Conservation (phyloP, 73 alveolate genomes). For the Breviolum minutum region DNA sequence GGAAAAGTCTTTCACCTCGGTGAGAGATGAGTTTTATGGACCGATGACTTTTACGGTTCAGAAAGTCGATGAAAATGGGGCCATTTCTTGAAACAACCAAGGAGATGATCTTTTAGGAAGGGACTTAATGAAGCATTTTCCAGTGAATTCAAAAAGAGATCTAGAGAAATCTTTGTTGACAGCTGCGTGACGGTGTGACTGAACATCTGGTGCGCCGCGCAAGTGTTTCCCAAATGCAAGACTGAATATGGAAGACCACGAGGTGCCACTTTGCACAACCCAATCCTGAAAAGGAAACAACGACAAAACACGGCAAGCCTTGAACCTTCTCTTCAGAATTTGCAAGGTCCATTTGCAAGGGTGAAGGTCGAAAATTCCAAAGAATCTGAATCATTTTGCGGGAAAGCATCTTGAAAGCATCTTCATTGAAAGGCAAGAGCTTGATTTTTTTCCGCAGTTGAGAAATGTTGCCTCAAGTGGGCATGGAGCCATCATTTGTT, state of each 20-base stretch:
- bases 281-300: slow-evolving; percentile 96
- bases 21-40: too few species aligned
- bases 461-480: slow-evolving; percentile 26
- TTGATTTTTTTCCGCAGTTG: slow-evolving; percentile 85
- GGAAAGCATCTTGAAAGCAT: slow-evolving; percentile 98
- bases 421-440: slow-evolving; percentile 96
- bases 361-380: neutral
- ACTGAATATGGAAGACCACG: slow-evolving; percentile 98
- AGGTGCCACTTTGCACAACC: slow-evolving; percentile 99
- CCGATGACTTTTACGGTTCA: too few species aligned
- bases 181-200: slow-evolving; percentile 49
- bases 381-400: neutral
- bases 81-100: too few species aligned
- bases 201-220: slow-evolving; percentile 95
- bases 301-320: too few species aligned
- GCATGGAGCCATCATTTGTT: neutral
- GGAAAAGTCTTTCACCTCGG: slow-evolving; percentile 97
- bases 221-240: slow-evolving; percentile 98
- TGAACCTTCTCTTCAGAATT: neutral
- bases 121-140: too few species aligned
- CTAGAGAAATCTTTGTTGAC: too few species aligned
- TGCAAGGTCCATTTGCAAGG: neutral
- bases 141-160: too few species aligned
- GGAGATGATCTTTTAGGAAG: too few species aligned
- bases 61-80: too few species aligned